Conservation (phyloP, 805 yeast genomes). For the Candida xiaguanensis region DNA sequence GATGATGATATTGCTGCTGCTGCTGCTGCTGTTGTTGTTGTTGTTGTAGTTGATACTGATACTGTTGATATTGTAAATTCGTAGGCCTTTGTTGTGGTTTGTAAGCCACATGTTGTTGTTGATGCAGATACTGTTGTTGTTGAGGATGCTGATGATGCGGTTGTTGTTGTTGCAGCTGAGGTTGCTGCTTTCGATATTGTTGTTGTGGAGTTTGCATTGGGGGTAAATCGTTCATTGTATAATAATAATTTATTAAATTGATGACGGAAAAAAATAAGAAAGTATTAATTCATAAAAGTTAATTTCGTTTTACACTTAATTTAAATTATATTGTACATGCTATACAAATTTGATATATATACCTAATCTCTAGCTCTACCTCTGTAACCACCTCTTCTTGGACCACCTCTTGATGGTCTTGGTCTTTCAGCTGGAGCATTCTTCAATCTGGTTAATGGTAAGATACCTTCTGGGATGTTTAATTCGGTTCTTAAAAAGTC, state of each 20-base stretch:
- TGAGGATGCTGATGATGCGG: constrained; percentile 11
- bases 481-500: constrained; percentile 97
- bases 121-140: constrained; percentile 10
- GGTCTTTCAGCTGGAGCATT: constrained; percentile 83
- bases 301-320: neutral
- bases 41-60: constrained; percentile 12
- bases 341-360: constrained; percentile 2
- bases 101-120: constrained; percentile 11
- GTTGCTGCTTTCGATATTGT: constrained; percentile 27
- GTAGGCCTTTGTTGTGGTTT: constrained; percentile 16
- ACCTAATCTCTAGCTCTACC: constrained; percentile 55
- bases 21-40: constrained; percentile 12
- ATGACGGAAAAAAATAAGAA: constrained; percentile 1
- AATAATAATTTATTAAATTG: neutral
- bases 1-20: constrained; percentile 10
- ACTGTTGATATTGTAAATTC: constrained; percentile 8
- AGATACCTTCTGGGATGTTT: constrained; percentile 97
- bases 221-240: constrained; percentile 35
- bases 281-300: neutral
- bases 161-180: constrained; percentile 10
- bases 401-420: constrained; percentile 41
- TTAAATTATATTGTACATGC: constrained; percentile 3
- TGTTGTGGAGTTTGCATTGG: constrained; percentile 45
- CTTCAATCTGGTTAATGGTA: constrained; percentile 97
- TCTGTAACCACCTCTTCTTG: constrained; percentile 46